Percentiles rank a stretch among this genome's conserved stretches.
Conservation (phyloP, 2,329 filamentous ascomycete genomes). For the Tympanopsis confertula region DNA sequence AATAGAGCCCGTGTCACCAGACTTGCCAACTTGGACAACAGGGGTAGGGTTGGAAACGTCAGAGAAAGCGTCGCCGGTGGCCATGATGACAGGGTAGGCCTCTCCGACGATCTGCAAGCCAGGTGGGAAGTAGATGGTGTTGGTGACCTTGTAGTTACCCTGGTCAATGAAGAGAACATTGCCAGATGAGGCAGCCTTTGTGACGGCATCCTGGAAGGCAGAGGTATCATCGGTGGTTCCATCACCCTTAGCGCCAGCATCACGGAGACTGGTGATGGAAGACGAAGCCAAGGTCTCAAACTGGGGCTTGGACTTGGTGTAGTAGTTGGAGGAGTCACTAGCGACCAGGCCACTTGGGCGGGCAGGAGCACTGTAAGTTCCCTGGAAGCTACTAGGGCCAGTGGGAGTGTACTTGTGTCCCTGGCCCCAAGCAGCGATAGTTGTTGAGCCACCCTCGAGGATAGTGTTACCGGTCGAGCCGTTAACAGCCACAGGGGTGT, state of each 20-base stretch:
- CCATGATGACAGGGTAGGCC: slow-evolving; percentile 22
- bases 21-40: slow-evolving; percentile 11
- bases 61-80: slow-evolving; percentile 8
- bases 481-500: slow-evolving; percentile 27
- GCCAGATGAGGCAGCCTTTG: slow-evolving; percentile 29
- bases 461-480: slow-evolving; percentile 32
- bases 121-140: slow-evolving; percentile 31
- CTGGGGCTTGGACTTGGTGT: slow-evolving; percentile 60
- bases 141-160: slow-evolving; percentile 39
- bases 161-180: slow-evolving; percentile 44
- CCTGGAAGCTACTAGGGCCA: slow-evolving; percentile 31
- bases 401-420: slow-evolving; percentile 48
- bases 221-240: slow-evolving; percentile 46
- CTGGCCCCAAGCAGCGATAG: slow-evolving; percentile 53
- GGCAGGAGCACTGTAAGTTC: slow-evolving; percentile 27
- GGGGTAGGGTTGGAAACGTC: slow-evolving; percentile 6
- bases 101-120: slow-evolving; percentile 25
- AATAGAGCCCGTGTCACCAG: no score
- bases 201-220: slow-evolving; percentile 44
- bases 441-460: slow-evolving; percentile 40
- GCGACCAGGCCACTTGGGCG: slow-evolving; percentile 41
- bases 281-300: slow-evolving; percentile 46
- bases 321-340: slow-evolving; percentile 34
- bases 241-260: slow-evolving; percentile 31
- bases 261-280: slow-evolving; percentile 40